Base-by-base conservation (phyloP, 2,329 filamentous ascomycete species). In the Aspergillus sojae region DNA sequence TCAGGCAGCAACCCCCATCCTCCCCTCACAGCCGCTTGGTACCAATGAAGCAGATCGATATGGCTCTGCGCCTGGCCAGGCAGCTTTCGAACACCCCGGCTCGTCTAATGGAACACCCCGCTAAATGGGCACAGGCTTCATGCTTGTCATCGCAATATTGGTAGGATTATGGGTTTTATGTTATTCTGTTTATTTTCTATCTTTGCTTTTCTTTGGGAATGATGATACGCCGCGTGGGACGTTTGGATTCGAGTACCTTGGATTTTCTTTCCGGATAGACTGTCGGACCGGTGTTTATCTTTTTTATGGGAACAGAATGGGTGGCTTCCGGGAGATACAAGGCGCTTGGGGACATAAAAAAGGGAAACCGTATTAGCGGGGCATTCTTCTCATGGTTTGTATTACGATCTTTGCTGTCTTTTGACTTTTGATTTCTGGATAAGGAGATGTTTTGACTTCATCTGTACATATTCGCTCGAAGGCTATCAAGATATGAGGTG, bases 11-110 rank as follows among this genome's bases (percentile, higher is more conserved):
- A 77, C 75, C 28, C 73, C 76, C 14, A 74, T 78, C 48, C 69
- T 78, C 53, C 75, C 75, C 36, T 78, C 75, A 43, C 75, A 78
- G 60, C 67, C 69, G 16, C 72, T 77, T 62, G 69, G 62, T 60
- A 58, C 67, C 21, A 72, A 69, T 34, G 75, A 77, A 61, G 68
- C 69, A 53, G 74, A 76, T 66, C 74, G 75, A 63, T 77, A 72
- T 67, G 70, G 72, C 63, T 61, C 72, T 39, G 64, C 67, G 50
- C 65, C 73, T 54, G 71, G 69, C 45, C 68, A 72, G 53, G 48
- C 68, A 32, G 64, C 67, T 55, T 76, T 72, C 66, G 73, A 77
- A 43, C 72, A 71, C 56, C 67, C 74, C 43, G 73, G 67, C 48
- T 76, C 75, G 58, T 58, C 70, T 41, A 72, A 72, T 68, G 75